A percentile compares a stretch with the other conserved stretches of the same genome.
These are phyloP conservation scores for Pisolithus albus DNA, from an alignment of 768 basidiomycete genomes.

Conservation along the genomic window DNA sequence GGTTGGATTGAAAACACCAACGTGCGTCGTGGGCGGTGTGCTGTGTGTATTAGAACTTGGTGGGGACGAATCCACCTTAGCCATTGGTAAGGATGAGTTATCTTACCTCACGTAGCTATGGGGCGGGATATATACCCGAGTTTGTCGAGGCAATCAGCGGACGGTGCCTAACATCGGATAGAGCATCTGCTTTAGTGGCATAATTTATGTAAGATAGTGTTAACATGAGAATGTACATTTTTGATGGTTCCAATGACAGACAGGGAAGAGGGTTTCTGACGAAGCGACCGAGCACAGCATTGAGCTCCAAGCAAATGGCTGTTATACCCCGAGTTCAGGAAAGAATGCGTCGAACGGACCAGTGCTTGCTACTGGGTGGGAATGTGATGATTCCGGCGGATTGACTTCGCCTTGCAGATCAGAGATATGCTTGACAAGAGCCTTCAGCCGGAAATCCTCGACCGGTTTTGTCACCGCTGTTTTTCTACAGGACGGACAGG, in stretches of 20 bases:
- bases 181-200: too few species aligned
- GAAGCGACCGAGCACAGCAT: background rate
- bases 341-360: conserved; percentile 48
- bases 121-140: too few species aligned
- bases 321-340: conserved; percentile 6
- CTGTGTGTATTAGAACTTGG: conserved; percentile 13
- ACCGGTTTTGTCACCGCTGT: conserved; percentile 43
- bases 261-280: too few species aligned
- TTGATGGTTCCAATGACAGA: too few species aligned
- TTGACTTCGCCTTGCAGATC: conserved; percentile 42
- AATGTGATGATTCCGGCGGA: conserved; percentile 18
- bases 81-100: too few species aligned
- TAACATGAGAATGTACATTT: too few species aligned
- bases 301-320: too few species aligned
- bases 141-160: too few species aligned
- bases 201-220: too few species aligned
- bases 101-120: too few species aligned
- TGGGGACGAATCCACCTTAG: too few species aligned
- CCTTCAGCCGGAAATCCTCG: conserved; percentile 58
- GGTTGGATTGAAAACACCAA: conserved; percentile 14
- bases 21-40: conserved; percentile 21
- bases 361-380: background rate
- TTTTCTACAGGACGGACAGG: conserved; percentile 62
- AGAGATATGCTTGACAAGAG: conserved; percentile 45
- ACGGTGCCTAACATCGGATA: too few species aligned